Base-by-base conservation (phyloP, 768 basidiomycete genomes). In the Chalciporus piperatus region DNA sequence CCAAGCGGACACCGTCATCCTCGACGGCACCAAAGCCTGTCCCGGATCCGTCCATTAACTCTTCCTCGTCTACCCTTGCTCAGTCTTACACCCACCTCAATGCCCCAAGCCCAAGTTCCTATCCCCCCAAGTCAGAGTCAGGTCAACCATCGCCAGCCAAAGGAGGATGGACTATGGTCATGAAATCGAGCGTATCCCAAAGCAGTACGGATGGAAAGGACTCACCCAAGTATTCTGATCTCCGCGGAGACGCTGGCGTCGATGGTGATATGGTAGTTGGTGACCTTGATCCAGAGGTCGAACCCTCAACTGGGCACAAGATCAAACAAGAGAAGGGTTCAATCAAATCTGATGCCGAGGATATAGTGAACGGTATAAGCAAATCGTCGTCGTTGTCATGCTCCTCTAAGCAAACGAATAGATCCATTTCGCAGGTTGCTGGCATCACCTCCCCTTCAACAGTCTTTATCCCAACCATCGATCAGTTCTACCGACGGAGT, bases 31-130 rank as follows among this genome's bases (percentile, higher is more conserved):
- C 87, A 13, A 82, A 74, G 55, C 77, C 77, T 38, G 81, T 85
- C 11, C 82, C 83, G 45, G 75, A 71, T 48, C 67, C 71, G 7
- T 55, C 68, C 53, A 68, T 61, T 17, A 76, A 74, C 65, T 77
- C 77, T 8, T 87, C 85, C 6, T 81, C 83, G 1, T 85, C 85
- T 1, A 84, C 83, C 25, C 76, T 91, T 19, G 80, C 86, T 30
- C 87, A 85, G 57, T 91, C 89, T 10, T 92, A 89, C 69, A 92
- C 89, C 42, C 88, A 92, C 68, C 70, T 92, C 33, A 78, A 76
- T 56, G 82, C 83, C 3, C 89, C 89, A 20, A 82, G 83, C 66
- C 82, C 86, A 23, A 81, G 84, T 53, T 90, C 89, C 14, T 90
- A 90, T 68, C 83, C 86, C 19, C 76, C 83, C 28, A 80, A 75